Conservation (phyloP, 257 asterid species). For the Gentiana straminea region DNA sequence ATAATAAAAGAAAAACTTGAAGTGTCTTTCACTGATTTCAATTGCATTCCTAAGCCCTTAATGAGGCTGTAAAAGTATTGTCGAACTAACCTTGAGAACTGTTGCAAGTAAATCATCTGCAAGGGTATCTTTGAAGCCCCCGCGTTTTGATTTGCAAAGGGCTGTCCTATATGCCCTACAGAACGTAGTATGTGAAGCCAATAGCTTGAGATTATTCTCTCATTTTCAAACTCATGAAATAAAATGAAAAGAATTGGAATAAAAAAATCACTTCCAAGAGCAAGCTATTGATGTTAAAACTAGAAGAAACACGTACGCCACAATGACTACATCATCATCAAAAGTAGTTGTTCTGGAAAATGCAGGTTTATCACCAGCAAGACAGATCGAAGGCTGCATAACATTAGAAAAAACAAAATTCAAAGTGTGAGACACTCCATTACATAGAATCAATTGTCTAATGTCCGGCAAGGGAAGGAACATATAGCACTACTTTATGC, state of each 20-base stretch:
- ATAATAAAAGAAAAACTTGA: too few species aligned
- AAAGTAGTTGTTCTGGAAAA: slow-evolving; percentile 38
- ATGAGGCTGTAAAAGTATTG: background rate
- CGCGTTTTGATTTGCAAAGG: slow-evolving; percentile 71
- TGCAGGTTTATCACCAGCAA: slow-evolving; percentile 40
- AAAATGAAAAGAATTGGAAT: too few species aligned
- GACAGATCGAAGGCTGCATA: slow-evolving; percentile 46
- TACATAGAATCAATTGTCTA: too few species aligned
- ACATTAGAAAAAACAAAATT: slow-evolving; percentile 4
- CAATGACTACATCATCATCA: slow-evolving; percentile 85
- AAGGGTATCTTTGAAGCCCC: slow-evolving; percentile 86
- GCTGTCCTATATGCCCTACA: slow-evolving; percentile 77
- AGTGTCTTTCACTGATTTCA: background rate
- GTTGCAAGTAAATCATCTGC: slow-evolving; percentile 91
- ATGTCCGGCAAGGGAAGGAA: background rate
- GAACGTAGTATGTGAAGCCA: slow-evolving; percentile 3
- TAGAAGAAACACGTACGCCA: slow-evolving; percentile 46
- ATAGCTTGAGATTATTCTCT: background rate
- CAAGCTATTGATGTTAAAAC: slow-evolving; percentile 5
- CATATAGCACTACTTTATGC: background rate
- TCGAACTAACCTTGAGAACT: slow-evolving; percentile 57
- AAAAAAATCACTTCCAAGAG: background rate
- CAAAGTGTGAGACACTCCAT: too few species aligned
- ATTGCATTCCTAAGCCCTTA: background rate
- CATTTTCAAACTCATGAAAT: too few species aligned